These are phyloP conservation scores for Tricholoma hemisulphureum DNA, from an alignment of 768 basidiomycete species.

Conservation along the genomic window DNA sequence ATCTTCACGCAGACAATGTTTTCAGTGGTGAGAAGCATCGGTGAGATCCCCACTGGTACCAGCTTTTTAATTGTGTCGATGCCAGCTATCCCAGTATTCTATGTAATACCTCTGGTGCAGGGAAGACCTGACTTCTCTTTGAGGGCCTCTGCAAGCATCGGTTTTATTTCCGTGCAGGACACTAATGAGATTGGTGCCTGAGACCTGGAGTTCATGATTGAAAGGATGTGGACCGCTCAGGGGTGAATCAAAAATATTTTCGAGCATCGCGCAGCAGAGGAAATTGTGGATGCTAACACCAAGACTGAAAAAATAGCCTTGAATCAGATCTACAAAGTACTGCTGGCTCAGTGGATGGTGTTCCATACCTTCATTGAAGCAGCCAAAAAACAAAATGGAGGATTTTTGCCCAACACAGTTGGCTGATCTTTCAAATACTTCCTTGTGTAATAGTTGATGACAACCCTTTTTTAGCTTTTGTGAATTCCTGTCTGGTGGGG, in stretches of 20 bases:
- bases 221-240: background rate
- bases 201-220: background rate
- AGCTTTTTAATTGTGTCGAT: background rate
- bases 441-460: background rate
- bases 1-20: background rate
- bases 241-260: background rate
- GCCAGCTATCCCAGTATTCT: background rate
- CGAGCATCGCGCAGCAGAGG: background rate
- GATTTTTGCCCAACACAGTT: background rate
- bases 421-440: background rate
- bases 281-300: background rate
- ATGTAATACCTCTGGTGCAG: constrained; percentile 11
- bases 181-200: background rate
- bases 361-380: background rate
- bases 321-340: background rate
- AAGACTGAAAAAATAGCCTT: background rate
- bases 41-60: background rate
- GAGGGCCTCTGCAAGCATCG: constrained; percentile 14
- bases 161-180: constrained; percentile 1
- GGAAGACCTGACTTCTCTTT: constrained; percentile 14
- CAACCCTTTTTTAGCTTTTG: background rate
- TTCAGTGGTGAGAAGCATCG: background rate
- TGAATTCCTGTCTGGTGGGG: background rate
- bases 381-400: background rate
- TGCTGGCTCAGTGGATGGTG: background rate